phyloP scores from a whole-genome alignment of 164 flowering plant genomes.

The Annona cherimola region DNA sequence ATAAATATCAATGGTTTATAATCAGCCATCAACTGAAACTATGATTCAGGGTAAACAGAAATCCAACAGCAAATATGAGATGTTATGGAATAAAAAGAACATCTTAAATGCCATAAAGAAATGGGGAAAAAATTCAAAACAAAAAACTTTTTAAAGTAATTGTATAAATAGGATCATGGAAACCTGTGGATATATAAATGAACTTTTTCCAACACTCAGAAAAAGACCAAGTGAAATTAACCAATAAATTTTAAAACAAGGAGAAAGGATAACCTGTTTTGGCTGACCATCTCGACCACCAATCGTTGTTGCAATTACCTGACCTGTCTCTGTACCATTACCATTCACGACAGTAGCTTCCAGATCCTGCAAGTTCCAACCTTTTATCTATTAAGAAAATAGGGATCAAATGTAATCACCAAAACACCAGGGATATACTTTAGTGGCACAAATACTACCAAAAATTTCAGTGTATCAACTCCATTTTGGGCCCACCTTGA shows the following conservation, averaged over 20 bases:
- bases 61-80: not conserved
- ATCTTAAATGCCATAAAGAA: not conserved
- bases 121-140: not conserved
- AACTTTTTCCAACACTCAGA: no score
- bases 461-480: not conserved
- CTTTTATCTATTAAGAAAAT: not conserved
- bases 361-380: slow-evolving; percentile 35
- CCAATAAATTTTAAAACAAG: not conserved
- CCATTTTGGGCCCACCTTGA: no score
- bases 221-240: no score
- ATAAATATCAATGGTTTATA: not conserved
- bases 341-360: slow-evolving; percentile 67
- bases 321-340: slow-evolving; percentile 81
- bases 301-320: slow-evolving; percentile 54
- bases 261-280: slow-evolving; percentile 49
- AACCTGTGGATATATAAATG: no score
- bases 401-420: not conserved
- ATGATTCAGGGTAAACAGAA: not conserved
- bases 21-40: not conserved
- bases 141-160: no score
- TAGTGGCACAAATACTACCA: not conserved
- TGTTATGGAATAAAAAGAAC: not conserved
- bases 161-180: no score
- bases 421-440: not conserved
- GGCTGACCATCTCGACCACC: slow-evolving; percentile 79